Percentiles rank a stretch among this genome's conserved stretches.
phyloP scores from a whole-genome alignment of 805 yeast species.

The Candida corydali region DNA sequence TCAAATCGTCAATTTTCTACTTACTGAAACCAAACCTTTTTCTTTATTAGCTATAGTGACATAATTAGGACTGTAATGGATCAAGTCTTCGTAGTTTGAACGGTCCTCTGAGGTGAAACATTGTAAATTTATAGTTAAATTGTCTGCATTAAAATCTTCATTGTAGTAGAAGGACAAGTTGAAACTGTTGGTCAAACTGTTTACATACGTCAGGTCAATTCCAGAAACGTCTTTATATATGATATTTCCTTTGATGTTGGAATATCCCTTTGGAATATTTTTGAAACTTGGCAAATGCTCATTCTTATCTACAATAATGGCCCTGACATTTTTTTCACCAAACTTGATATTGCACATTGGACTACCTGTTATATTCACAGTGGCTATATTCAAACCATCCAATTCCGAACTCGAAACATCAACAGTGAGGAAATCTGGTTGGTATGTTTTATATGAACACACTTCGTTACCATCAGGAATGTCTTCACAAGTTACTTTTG shows the following conservation, averaged over 20 bases:
- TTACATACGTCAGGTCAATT: constrained; percentile 59
- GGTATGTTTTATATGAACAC: constrained; percentile 49
- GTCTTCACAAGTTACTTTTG: constrained; percentile 35
- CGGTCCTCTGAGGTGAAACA: constrained; percentile 80
- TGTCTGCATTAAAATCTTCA: constrained; percentile 36
- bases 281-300: constrained; percentile 9
- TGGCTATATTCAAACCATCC: constrained; percentile 65
- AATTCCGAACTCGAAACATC: constrained; percentile 47
- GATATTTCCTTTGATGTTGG: constrained; percentile 40
- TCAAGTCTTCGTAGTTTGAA: constrained; percentile 70
- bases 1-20: neutral
- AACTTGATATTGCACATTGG: constrained; percentile 58
- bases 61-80: constrained; percentile 62
- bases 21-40: constrained; percentile 64
- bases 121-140: constrained; percentile 52
- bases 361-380: constrained; percentile 48
- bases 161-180: constrained; percentile 71
- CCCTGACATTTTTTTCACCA: constrained; percentile 41
- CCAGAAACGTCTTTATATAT: constrained; percentile 56
- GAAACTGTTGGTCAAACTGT: constrained; percentile 59
- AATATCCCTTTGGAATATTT: constrained; percentile 43
- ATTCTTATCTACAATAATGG: constrained; percentile 50
- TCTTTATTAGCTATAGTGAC: constrained; percentile 61
- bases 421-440: constrained; percentile 41
- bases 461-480: constrained; percentile 45